Percentiles rank a stretch among this genome's conserved stretches.
phyloP scores from a whole-genome alignment of 306 rosid species.

The Vicia faba region DNA sequence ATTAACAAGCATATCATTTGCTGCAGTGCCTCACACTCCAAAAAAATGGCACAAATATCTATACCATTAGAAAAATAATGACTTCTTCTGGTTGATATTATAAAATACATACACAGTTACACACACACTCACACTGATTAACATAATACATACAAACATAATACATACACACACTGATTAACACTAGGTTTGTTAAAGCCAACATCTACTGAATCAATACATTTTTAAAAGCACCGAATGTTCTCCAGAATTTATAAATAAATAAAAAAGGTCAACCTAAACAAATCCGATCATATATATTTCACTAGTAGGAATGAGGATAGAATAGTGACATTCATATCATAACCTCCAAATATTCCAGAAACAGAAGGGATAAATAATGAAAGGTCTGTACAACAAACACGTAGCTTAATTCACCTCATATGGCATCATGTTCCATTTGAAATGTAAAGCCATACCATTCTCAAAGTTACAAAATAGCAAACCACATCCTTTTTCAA shows the following conservation, averaged over 20 bases:
- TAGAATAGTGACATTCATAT: background rate
- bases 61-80: background rate
- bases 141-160: background rate
- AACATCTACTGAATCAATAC: background rate
- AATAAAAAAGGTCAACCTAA: background rate
- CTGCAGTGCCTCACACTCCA: slow-evolving; percentile 4
- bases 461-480: background rate
- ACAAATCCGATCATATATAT: background rate
- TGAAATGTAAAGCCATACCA: background rate
- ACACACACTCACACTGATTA: background rate
- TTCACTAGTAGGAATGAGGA: background rate
- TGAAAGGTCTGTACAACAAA: background rate
- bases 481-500: background rate
- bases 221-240: background rate
- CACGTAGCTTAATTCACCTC: background rate
- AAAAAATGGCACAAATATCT: background rate
- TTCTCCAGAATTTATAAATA: background rate
- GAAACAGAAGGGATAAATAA: background rate
- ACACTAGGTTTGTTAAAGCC: slow-evolving; percentile 10
- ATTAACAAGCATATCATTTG: slow-evolving; percentile 17
- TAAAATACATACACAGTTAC: background rate
- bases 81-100: background rate
- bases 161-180: background rate
- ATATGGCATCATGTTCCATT: background rate
- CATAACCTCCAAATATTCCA: background rate